Evolutionary conservation across 805 yeast genomes (phyloP).

Genomic region (Zygoascus biomembranicola): DNA sequence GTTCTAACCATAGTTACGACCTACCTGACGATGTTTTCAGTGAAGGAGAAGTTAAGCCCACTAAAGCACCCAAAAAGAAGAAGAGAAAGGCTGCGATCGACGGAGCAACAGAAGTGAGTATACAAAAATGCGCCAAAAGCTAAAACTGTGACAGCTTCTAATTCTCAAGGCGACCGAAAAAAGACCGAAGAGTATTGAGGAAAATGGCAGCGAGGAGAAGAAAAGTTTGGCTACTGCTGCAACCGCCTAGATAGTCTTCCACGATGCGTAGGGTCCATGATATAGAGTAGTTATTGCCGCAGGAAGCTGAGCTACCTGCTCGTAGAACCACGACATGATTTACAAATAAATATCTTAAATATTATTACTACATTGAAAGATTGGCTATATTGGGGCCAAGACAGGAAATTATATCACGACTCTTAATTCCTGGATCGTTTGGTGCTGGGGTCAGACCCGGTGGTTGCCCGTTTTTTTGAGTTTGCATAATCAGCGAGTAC

Average conservation of each 20-base stretch:
- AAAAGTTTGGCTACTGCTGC: background rate
- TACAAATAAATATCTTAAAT: background rate
- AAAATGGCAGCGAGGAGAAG: background rate
- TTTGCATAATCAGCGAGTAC: background rate
- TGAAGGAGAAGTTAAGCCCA: constrained; percentile 73
- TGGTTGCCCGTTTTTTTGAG: background rate
- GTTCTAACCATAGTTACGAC: constrained; percentile 38
- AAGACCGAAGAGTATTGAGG: background rate
- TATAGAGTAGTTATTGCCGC: background rate
- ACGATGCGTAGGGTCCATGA: background rate
- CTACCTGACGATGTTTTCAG: constrained; percentile 77
- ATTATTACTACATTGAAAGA: too few relatives aligned
- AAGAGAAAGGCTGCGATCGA: constrained; percentile 28
- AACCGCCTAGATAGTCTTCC: background rate
- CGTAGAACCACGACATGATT: background rate
- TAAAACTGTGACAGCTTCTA: background rate
- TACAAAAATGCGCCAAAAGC: background rate
- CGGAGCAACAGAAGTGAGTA: background rate
- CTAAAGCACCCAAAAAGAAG: constrained; percentile 46
- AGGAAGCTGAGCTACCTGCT: background rate
- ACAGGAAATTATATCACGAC: background rate
- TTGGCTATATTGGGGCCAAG: background rate
- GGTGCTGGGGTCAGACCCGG: background rate
- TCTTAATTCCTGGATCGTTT: background rate
- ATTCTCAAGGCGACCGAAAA: background rate